Percentiles rank a stretch among this genome's conserved stretches.
Conservation (phyloP, 805 yeast genomes). For the Lachancea cidri region DNA sequence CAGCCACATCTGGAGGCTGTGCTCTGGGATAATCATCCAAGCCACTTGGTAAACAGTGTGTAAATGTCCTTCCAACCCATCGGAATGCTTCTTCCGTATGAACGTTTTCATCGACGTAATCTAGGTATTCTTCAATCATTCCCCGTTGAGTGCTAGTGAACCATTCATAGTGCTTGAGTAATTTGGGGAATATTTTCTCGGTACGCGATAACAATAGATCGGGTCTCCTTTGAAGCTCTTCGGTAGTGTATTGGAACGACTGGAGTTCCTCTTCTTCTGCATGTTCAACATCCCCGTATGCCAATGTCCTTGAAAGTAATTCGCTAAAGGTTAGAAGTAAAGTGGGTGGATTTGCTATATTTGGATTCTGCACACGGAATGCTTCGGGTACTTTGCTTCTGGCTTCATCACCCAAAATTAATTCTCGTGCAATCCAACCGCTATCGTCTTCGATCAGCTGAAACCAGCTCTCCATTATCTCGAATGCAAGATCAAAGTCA, state of each 20-base stretch:
- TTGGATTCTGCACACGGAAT: slow-evolving; percentile 81
- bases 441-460: slow-evolving; percentile 67
- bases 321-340: slow-evolving; percentile 67
- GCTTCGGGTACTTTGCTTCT: slow-evolving; percentile 80
- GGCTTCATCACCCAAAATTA: slow-evolving; percentile 87
- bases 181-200: slow-evolving; percentile 63
- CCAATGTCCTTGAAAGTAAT: slow-evolving; percentile 43
- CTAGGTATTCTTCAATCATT: slow-evolving; percentile 54
- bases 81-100: slow-evolving; percentile 65
- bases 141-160: slow-evolving; percentile 80
- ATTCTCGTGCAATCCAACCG: slow-evolving; percentile 97
- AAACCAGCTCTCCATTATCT: slow-evolving; percentile 85
- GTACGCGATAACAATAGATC: slow-evolving; percentile 57
- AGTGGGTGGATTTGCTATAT: slow-evolving; percentile 94
- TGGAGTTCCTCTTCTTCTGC: slow-evolving; percentile 12
- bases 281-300: background rate
- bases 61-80: slow-evolving; percentile 88
- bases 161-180: slow-evolving; percentile 78
- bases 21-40: slow-evolving; percentile 94
- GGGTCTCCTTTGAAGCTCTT: slow-evolving; percentile 51
- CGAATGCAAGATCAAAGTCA: slow-evolving; percentile 77
- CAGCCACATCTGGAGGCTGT: slow-evolving; percentile 74
- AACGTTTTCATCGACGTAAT: slow-evolving; percentile 33
- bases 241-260: slow-evolving; percentile 37
- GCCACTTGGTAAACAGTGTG: slow-evolving; percentile 89